Base-by-base conservation (phyloP, 2,329 filamentous ascomycete genomes). In the Colletotrichum navitas region DNA sequence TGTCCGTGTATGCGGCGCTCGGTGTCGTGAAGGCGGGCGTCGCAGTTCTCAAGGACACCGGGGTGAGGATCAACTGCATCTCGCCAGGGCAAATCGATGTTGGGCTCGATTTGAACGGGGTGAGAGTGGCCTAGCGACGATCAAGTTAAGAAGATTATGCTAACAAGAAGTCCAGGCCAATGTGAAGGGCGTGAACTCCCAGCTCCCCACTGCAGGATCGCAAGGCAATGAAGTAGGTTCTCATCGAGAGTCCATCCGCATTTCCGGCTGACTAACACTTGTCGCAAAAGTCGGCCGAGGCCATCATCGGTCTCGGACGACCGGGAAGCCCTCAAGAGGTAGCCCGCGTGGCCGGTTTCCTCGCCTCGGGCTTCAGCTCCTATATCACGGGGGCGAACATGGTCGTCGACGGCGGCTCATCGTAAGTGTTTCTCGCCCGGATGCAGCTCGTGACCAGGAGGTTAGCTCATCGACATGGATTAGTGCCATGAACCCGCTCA, bases 301-400 rank as follows among this genome's bases (percentile, higher is more conserved):
- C 82, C 71, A 83, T 81, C 16, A 88, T 90, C 73, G 89, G 89
- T 7, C 77, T 91, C 24, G 89, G 90, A 78, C 83, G 89, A 69
- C 83, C 87, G 11, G 89, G 89, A 0, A 77, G 84, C 24, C 87
- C 89, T 0, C 85, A 86, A 62, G 89, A 91, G 76, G 87, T 91
- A 12, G 89, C 84, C 1, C 80, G 87, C 45, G 88, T 90, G 3
- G 89, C 87, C 0, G 89, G 89, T 0, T 91, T 91, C 76, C 80
- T 91, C 73, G 88, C 89, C 3, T 88, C 85, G 78, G 88, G 88
- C 0, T 91, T 91, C 78, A 89, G 86, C 73, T 87, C 85, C 67
- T 91, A 91, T 78, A 84, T 91, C 54, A 91, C 87, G 0, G 89
- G 89, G 1, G 83, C 87, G 2, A 91, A 91, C 76, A 78, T 91